Conservation (phyloP, 805 yeast species). For the Monosporozyma unispora region DNA sequence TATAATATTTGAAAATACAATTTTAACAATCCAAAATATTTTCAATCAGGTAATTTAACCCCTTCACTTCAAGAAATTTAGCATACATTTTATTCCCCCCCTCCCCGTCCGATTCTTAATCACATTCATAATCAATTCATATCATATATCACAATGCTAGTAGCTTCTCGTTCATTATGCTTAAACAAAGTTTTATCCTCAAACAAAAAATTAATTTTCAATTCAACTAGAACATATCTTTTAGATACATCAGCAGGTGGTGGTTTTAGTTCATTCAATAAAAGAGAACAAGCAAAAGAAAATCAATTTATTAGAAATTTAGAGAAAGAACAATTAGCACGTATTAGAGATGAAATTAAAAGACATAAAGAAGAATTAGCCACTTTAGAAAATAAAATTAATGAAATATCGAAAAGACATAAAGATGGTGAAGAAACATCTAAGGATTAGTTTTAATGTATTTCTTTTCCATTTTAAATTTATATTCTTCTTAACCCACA, state of each 20-base stretch:
- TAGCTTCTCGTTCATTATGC: not conserved
- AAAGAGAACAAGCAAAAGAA: constrained; percentile 91
- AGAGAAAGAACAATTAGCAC: constrained; percentile 78
- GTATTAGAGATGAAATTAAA: constrained; percentile 66
- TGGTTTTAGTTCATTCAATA: constrained; percentile 47
- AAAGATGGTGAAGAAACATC: not conserved
- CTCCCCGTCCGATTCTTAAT: too few species aligned
- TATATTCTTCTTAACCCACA: not conserved
- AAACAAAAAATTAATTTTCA: not conserved
- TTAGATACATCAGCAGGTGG: constrained; percentile 1
- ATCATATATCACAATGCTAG: not conserved
- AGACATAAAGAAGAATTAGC: constrained; percentile 60
- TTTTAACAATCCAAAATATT: too few species aligned
- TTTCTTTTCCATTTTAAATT: not conserved
- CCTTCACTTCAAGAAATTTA: not conserved
- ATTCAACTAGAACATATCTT: not conserved
- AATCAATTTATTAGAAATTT: constrained; percentile 75
- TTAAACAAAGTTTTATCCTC: not conserved
- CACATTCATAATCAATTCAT: not conserved
- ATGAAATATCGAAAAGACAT: constrained; percentile 16
- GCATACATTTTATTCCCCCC: not conserved
- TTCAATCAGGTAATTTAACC: not conserved
- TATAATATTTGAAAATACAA: too few species aligned
- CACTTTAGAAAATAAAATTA: constrained; percentile 39
- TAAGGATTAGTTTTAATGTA: not conserved